These are phyloP conservation scores for Podaxis sp. DNA, from an alignment of 768 basidiomycete species.

Conservation along the genomic window DNA sequence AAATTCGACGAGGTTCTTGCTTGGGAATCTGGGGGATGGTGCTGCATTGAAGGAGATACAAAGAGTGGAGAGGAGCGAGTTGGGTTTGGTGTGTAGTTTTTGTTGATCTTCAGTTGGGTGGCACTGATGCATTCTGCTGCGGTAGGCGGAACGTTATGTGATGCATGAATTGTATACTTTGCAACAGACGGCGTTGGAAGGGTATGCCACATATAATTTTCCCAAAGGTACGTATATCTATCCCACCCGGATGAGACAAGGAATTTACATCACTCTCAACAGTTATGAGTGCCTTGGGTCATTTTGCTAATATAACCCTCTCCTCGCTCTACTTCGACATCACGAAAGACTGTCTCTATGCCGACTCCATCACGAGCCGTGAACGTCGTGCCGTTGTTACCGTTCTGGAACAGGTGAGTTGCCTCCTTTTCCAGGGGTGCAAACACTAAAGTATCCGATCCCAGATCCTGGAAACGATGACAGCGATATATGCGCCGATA, in stretches of 20 bases:
- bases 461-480: conserved; percentile 68
- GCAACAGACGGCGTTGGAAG: conserved; percentile 64
- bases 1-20: conserved; percentile 82
- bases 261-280: conserved; percentile 2
- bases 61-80: conserved; percentile 41
- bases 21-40: conserved; percentile 69
- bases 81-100: conserved; percentile 60
- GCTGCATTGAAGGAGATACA: conserved; percentile 28
- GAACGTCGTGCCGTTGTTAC: conserved; percentile 68
- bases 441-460: neutral
- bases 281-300: conserved; percentile 73
- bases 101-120: neutral
- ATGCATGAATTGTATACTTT: conserved; percentile 81
- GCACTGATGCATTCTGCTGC: neutral
- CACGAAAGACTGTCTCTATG: conserved; percentile 88
- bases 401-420: conserved; percentile 64
- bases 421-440: neutral
- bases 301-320: conserved; percentile 81
- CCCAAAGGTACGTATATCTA: conserved; percentile 59
- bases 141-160: conserved; percentile 79
- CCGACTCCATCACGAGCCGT: conserved; percentile 47
- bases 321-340: conserved; percentile 93
- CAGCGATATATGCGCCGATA: conserved; percentile 77
- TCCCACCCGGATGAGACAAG: neutral
- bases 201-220: conserved; percentile 77